Base-by-base conservation (phyloP, 1,284 basidiomycete species). In the Malassezia equina region DNA sequence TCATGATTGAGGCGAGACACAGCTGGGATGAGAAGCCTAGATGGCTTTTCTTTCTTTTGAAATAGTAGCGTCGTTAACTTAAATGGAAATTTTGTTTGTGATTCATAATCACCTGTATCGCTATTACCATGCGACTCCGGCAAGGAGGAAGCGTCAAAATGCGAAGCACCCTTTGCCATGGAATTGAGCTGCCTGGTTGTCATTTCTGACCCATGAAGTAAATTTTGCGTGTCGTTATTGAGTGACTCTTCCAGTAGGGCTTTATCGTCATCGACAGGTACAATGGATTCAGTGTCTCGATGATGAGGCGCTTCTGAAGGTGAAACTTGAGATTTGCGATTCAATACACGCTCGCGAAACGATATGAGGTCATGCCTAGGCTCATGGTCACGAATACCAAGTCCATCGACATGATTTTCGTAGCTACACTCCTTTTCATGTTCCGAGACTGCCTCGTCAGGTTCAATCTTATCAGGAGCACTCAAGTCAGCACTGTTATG, bases 281-380 rank as follows among this genome's bases (percentile, higher is more conserved):
- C 12, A 8, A n/a, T 8, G 2, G 41, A 11, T 3, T 25, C 41
- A 28, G 24, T 8, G 4, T 11, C 5, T 1, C 7, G 24, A 24
- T 27, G n/a, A 7, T 43, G 8, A 27, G n/a, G 7, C 17, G 7
- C 13, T 15, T 15, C 12, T 15, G 36, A 19, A 39, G 11, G 4
- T 33, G 34, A 48, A 51, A 2, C 28, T 34, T 15, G 54, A 46
- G 4, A 36, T 32, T 31, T 24, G 13, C 27, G 19, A 2, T 17
- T 34, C 15, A 55, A 19, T 8, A 55, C 53, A 11, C 53, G 47
- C 24, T 48, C 39, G 29, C 53, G 53, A 27, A 55, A 55, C 0
- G 24, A 17, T 7, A 21, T 17, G 9, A 55, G 25, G 12, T 47
- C 52, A 1, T 21, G 24, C 8, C 19, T 9, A 24, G 21, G 28